Evolutionary conservation across 495 filamentous ascomycete species (phyloP).

Genomic region (Lophiotrema nucula): DNA sequence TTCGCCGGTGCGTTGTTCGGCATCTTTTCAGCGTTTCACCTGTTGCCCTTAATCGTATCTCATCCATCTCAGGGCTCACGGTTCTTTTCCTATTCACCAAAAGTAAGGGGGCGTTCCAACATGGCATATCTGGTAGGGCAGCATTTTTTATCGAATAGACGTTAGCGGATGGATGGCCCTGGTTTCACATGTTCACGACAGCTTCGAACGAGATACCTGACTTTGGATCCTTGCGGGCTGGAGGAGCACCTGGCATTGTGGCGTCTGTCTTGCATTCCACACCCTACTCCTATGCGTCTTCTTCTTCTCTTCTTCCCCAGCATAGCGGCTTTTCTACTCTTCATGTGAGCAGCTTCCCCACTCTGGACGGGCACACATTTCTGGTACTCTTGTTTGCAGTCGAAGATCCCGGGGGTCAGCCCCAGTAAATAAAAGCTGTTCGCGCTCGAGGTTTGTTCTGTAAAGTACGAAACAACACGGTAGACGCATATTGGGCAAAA

Average conservation of each 20-base stretch:
- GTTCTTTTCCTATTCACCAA: slow-evolving; percentile 21
- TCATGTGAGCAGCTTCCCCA: not conserved
- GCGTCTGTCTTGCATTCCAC: slow-evolving; percentile 23
- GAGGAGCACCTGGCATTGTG: slow-evolving; percentile 19
- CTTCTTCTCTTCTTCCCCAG: slow-evolving; percentile 16
- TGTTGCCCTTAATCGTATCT: not conserved
- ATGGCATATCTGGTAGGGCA: slow-evolving; percentile 30
- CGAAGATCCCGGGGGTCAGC: not conserved
- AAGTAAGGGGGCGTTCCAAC: slow-evolving; percentile 23
- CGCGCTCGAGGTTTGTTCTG: slow-evolving; percentile 5
- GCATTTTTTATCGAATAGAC: slow-evolving; percentile 30
- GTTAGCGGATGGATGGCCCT: slow-evolving; percentile 17
- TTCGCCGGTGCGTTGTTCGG: not conserved
- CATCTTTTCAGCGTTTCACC: not conserved
- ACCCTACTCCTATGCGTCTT: not conserved
- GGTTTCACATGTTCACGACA: slow-evolving; percentile 19
- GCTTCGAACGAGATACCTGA: slow-evolving; percentile 27
- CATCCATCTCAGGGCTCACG: not conserved
- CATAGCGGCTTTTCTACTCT: slow-evolving; percentile 29
- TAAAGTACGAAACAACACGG: slow-evolving; percentile 5
- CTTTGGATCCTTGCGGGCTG: slow-evolving; percentile 20
- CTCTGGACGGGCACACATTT: no score
- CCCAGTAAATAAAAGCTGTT: slow-evolving; percentile 29
- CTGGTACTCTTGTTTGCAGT: slow-evolving; percentile 4
- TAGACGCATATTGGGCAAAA: no score